phyloP scores from a whole-genome alignment of 2,329 filamentous ascomycete genomes.

The Coniella lustricola region DNA sequence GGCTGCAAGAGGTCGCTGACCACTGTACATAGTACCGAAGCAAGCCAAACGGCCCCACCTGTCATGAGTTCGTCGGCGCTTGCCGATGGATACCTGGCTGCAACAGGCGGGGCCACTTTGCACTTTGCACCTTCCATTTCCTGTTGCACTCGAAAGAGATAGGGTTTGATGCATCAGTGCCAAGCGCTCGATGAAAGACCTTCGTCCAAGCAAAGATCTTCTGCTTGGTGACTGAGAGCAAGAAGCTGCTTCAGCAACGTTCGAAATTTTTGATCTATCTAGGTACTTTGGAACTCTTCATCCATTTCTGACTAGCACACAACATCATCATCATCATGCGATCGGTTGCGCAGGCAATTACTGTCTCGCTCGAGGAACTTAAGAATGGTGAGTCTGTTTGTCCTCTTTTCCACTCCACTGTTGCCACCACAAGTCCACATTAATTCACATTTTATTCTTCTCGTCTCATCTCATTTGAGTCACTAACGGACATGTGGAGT shows the following conservation, averaged over 20 bases:
- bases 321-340: slow-evolving; percentile 29
- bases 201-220: too few relatives aligned
- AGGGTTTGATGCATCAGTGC: too few relatives aligned
- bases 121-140: neutral
- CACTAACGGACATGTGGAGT: slow-evolving; percentile 6
- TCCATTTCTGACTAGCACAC: neutral
- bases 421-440: neutral
- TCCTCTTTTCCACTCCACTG: neutral
- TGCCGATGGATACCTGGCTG: too few relatives aligned
- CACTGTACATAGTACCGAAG: neutral
- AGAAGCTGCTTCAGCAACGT: too few relatives aligned
- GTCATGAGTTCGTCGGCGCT: too few relatives aligned
- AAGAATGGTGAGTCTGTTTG: slow-evolving; percentile 41
- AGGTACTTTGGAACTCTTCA: too few relatives aligned
- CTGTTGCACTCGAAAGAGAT: neutral
- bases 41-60: too few relatives aligned
- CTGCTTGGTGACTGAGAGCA: too few relatives aligned
- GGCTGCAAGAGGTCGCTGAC: neutral
- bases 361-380: slow-evolving; percentile 55
- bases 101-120: too few relatives aligned
- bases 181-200: too few relatives aligned
- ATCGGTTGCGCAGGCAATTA: slow-evolving; percentile 47
- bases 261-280: neutral
- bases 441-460: neutral
- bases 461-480: neutral